Evolutionary conservation across 2,329 filamentous ascomycete genomes (phyloP).

Genomic region (Pseudopyrenochaeta lycopersici): DNA sequence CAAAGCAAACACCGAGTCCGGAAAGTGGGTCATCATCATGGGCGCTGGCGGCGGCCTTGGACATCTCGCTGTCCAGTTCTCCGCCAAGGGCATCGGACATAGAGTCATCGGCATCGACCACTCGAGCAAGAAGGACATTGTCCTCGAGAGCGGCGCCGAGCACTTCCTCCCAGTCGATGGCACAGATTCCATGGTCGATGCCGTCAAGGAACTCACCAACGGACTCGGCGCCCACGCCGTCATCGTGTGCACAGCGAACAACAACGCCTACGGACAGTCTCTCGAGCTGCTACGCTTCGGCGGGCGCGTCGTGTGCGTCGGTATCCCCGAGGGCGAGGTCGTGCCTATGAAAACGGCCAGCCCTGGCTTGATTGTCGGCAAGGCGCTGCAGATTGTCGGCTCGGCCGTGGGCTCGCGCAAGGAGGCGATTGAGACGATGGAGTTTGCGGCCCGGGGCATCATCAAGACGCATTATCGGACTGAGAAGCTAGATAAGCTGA

Average conservation of each 20-base stretch:
- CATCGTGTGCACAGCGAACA: slow-evolving; percentile 62
- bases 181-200: slow-evolving; percentile 59
- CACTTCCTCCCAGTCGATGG: slow-evolving; percentile 71
- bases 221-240: slow-evolving; percentile 69
- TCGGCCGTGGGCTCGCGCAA: slow-evolving; percentile 57
- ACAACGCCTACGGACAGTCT: slow-evolving; percentile 55
- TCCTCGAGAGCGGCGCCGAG: slow-evolving; percentile 69
- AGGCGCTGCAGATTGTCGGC: slow-evolving; percentile 55
- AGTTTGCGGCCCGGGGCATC: slow-evolving; percentile 53
- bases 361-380: slow-evolving; percentile 53
- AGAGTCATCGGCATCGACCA: slow-evolving; percentile 73
- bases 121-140: slow-evolving; percentile 69
- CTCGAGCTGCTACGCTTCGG: slow-evolving; percentile 56
- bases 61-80: slow-evolving; percentile 70
- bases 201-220: slow-evolving; percentile 65
- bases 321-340: slow-evolving; percentile 58
- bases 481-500: slow-evolving; percentile 59
- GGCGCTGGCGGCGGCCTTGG: slow-evolving; percentile 70
- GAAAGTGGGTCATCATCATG: slow-evolving; percentile 67
- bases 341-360: slow-evolving; percentile 54
- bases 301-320: slow-evolving; percentile 57
- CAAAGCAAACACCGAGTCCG: slow-evolving; percentile 66
- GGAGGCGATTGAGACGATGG: slow-evolving; percentile 60
- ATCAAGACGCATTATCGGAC: slow-evolving; percentile 59
- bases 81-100: slow-evolving; percentile 67